These are phyloP conservation scores for Diophrys sp. DNA, from an alignment of 73 alveolate genomes.

Conservation along the genomic window DNA sequence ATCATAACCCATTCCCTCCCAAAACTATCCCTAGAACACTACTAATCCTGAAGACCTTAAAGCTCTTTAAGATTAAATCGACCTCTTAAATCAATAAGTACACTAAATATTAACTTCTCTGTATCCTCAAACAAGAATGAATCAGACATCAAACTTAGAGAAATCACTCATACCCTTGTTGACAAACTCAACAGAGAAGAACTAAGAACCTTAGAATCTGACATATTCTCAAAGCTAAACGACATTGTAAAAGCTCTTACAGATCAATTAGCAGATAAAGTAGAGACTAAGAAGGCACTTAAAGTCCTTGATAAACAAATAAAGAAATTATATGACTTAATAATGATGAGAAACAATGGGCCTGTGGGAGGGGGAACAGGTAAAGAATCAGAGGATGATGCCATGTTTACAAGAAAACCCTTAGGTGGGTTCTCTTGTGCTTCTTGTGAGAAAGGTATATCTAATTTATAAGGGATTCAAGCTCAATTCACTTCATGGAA, in stretches of 20 bases:
- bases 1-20: too few species aligned
- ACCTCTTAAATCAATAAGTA: too few species aligned
- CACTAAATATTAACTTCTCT: too few species aligned
- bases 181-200: background rate
- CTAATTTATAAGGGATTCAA: conserved; percentile 65
- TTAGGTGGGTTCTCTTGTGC: conserved; percentile 85
- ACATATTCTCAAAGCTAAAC: conserved; percentile 40
- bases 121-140: too few species aligned
- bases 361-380: too few species aligned
- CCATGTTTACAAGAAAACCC: conserved; percentile 83
- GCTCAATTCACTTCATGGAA: conserved; percentile 77
- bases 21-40: too few species aligned
- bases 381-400: conserved; percentile 63
- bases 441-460: conserved; percentile 79
- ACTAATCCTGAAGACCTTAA: too few species aligned
- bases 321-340: conserved; percentile 36
- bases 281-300: conserved; percentile 77
- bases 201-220: background rate
- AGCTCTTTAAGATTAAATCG: too few species aligned
- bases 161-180: too few species aligned
- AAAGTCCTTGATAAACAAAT: conserved; percentile 78
- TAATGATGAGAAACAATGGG: conserved; percentile 23
- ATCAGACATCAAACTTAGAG: too few species aligned
- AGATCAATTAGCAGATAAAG: conserved; percentile 82
- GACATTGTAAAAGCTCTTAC: conserved; percentile 63